Base-by-base conservation (phyloP, 2,329 filamentous ascomycete genomes). In the Alternaria sp. region DNA sequence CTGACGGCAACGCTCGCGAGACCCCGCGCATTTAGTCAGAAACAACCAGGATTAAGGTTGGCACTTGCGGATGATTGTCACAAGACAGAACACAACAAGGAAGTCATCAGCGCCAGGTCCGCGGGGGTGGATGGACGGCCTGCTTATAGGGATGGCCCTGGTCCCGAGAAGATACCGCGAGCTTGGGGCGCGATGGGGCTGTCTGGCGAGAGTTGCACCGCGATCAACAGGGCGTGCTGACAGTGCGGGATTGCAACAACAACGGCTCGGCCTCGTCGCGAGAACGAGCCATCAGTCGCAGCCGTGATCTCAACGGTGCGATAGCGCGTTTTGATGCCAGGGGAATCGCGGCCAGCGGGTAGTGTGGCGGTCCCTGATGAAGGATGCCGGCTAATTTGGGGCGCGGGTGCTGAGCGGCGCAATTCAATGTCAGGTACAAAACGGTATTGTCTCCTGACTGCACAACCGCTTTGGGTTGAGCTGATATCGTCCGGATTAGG, bases 21-120 rank as follows among this genome's bases (percentile, higher is more conserved):
- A 25, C 44, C 47, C 54, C 44, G 47, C 46, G 45, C 55, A 23
- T 59, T 51, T 44, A 25, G 32, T 21, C 54, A 43, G 54, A 49
- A 47, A 28, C 40, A 44, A 19, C 54, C 45, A 47, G 59, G 57
- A 44, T 58, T 52, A 65, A 59, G 21, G 61, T 61, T 68, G 57
- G 63, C 65, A 67, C 65, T 61, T 59, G 47, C 49, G 46, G 46
- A 50, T 57, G 25, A 26, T 54, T 51, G 60, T 46, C 56, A 64
- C 55, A 28, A 46, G 57, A 54, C 30, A 30, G 59, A 28, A n/a
- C 40, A 57, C 43, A 28, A 21, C 40, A 57, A 32, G 11, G 54
- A 26, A 26, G 32, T 40, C 36, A 58, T 32, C 44, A 57, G 61
- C 49, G 19, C 47, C 62, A 54, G 58, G n/a, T 44, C 51, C 50